A percentile compares a stretch with the other conserved stretches of the same genome.
phyloP scores from a whole-genome alignment of 176 grass and related monocot species.

The Triticum dicoccoides region DNA sequence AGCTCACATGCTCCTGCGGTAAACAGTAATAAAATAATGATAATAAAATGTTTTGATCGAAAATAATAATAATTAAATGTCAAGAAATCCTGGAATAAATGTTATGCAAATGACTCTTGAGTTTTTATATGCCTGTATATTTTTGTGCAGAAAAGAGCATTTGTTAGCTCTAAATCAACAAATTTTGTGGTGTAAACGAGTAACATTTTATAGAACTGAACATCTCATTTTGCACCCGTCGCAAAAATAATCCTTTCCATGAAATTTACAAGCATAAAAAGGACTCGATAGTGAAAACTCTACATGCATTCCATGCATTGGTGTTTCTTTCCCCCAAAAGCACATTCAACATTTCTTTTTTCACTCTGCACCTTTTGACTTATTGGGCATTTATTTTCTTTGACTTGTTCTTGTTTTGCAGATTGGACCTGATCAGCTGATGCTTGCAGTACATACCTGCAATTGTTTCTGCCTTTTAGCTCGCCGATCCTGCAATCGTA shows the following conservation, averaged over 20 bases:
- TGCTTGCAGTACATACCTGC: background rate
- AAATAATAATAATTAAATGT: background rate
- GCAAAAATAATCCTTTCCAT: background rate
- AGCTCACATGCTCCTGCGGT: background rate
- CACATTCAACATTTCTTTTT: background rate
- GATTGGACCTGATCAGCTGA: background rate
- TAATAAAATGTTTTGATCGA: background rate
- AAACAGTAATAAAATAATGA: background rate
- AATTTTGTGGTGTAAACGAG: background rate
- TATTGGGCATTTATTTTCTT: background rate
- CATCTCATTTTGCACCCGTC: background rate
- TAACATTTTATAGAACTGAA: background rate
- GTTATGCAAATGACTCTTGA: background rate
- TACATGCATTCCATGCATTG: background rate
- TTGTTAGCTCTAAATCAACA: background rate
- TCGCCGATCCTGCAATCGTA: background rate
- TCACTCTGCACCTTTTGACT: background rate
- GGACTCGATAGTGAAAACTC: background rate
- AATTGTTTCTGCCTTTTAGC: background rate
- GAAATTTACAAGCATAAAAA: constrained; percentile 4
- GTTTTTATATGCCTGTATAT: background rate
- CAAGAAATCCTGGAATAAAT: background rate
- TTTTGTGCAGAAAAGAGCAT: background rate
- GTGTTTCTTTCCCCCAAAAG: background rate
- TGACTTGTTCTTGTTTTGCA: background rate